Evolutionary conservation across 164 flowering plant species (phyloP), one percentile per base, ranked within the genome.

Genomic region (Dillenia turbinata): DNA sequence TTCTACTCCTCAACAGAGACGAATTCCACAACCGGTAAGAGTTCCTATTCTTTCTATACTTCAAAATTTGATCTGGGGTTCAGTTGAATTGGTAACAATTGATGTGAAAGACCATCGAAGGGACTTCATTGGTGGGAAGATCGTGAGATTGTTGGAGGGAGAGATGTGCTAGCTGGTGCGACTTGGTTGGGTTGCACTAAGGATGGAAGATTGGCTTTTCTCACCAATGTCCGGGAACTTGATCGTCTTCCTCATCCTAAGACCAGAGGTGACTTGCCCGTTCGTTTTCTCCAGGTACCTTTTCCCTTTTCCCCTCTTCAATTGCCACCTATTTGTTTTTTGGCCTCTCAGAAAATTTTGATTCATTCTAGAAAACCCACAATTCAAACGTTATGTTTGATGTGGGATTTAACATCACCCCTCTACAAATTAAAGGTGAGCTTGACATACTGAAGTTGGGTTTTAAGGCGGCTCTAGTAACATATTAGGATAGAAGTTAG

Each of bases 111-210:
- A 19, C 22, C 22, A 19, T 19, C 22, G 1, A 19, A 19, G 22
- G 22, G 22, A 19, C 22, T 19, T 19, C 22, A 19, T 19, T 92
- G 94, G 96, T 92, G 98, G 98, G 82, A 78, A 56, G 86, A 72
- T 44, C 74, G 65, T 17, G 73, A 79, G 52, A 81, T 89, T 59
- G 47, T 88, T 58, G 98, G 96, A 5, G 96, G 98, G 1, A 82
- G 85, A 75, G 98, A 92, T 67, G 86, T 60, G 64, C 26, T 69
- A 12, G 96, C 82, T 4, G 96, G 98, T 12, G 96, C 96, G 24
- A 88, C 98, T 15, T 92, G 98, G 98, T 48, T 92, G 69, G 98
- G 83, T 62, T 88, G 77, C 67, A 65, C 76, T 2, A 75, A 68
- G 72, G 52, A 71, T 56, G 95, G 95, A 9, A 80, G 72, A 55